Conservation (phyloP, 1,284 basidiomycete genomes). For the Naganishia sp. region DNA sequence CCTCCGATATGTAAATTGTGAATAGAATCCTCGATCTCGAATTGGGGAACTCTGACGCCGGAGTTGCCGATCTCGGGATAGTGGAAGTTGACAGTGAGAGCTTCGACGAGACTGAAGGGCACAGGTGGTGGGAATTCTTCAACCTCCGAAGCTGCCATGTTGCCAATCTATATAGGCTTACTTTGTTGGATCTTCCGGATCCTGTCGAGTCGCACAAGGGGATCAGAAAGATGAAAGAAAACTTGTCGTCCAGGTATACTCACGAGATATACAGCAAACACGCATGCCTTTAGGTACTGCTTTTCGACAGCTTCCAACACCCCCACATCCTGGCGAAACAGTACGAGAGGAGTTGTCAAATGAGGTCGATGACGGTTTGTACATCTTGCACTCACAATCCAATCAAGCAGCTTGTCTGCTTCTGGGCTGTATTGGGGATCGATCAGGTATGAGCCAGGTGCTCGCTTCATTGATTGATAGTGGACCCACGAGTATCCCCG, state of each 20-base stretch:
- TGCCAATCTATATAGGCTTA: background rate
- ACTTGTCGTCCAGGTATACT: background rate
- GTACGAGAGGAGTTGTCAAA: background rate
- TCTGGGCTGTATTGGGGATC: slow-evolving; percentile 18
- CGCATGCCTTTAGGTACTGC: slow-evolving; percentile 32
- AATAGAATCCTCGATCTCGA: slow-evolving; percentile 27
- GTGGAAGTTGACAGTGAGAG: slow-evolving; percentile 34
- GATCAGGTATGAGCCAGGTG: too few species aligned
- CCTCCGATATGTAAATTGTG: slow-evolving; percentile 21
- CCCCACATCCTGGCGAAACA: slow-evolving; percentile 23
- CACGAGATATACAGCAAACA: slow-evolving; percentile 34
- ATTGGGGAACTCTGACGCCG: slow-evolving; percentile 18
- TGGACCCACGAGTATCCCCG: slow-evolving; percentile 33
- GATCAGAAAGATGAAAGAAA: background rate
- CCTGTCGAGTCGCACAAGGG: slow-evolving; percentile 12
- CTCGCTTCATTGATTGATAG: too few species aligned
- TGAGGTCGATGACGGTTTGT: background rate
- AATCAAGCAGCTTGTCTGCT: slow-evolving; percentile 34
- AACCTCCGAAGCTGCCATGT: background rate
- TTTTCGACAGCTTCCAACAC: slow-evolving; percentile 33
- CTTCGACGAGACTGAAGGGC: slow-evolving; percentile 29
- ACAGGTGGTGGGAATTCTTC: background rate
- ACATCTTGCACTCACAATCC: slow-evolving; percentile 30
- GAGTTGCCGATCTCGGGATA: slow-evolving; percentile 23
- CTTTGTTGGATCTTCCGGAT: slow-evolving; percentile 35